Evolutionary conservation across 768 basidiomycete species (phyloP), one percentile per base, ranked within the genome.

Genomic region (Tulasnella sp.): DNA sequence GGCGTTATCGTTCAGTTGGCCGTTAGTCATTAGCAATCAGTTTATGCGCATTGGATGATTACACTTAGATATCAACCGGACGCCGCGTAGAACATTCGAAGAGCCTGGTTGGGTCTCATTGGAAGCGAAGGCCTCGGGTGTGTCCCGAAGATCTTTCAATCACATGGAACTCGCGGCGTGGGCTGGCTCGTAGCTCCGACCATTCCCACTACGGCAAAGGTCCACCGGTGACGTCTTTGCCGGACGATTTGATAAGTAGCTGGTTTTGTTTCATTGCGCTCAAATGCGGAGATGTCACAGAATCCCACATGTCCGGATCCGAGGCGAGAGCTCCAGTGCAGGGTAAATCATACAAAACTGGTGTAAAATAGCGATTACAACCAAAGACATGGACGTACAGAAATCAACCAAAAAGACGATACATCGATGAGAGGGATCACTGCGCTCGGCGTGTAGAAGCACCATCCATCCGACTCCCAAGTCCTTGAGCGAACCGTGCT

Each of bases 401-500:
- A n/a, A 28, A 9, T n/a, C 24, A 28, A 31, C 31, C 60, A 24
- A 64, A 64, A 31, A 64, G 4, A 31, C n/a, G 31, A 64, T 31
- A 28, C n/a, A 64, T n/a, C 11, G 60, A 31, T 31, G n/a, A 0
- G 31, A 3, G 18, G 1, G 31, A 14, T 64, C 60, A 64, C 60
- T 64, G 60, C 7, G 64, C 64, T 69, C 64, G 28, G 5, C 64
- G 28, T 31, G 64, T 69, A 6, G 64, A 69, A 69, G 64, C 81
- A 48, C 79, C 82, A 16, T 54, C 79, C 74, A 80, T 78, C 58
- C 77, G 48, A 44, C 54, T 76, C 34, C 94, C 94, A 58, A 95
- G 88, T 31, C 94, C 94, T 86, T 95, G 94, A 28, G 93, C 90
- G 84, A 95, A 95, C n/a, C 94, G 90, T 41, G 90, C 89, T 37